Base-by-base conservation (phyloP, 495 filamentous ascomycete species). In the Penicillium atrosanguineum region DNA sequence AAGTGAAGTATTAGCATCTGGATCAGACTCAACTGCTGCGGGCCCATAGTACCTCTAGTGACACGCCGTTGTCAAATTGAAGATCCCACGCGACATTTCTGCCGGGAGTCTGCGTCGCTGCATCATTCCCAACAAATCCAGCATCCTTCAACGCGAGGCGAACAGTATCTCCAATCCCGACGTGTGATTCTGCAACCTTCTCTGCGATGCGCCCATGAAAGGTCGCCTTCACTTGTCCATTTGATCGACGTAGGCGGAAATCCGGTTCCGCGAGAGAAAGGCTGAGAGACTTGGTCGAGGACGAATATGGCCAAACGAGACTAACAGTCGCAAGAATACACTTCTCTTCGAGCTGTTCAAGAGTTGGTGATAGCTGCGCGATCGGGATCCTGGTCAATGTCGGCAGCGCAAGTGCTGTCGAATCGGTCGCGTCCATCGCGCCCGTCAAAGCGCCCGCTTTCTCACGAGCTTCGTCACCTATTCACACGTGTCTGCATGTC, bases 251-350 rank as follows among this genome's bases (percentile, higher is more conserved):
- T 31, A 96, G 81, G 38, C 90, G 87, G 60, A 94, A 89, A 62
- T 98, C 92, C 21, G 87, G 84, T 50, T 97, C 94, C 11, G 87
- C 87, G 5, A 96, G 78, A 3, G 91, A 80, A 28, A 98, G 81
- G 45, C 90, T 84, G 56, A 89, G 72, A 9, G 83, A 84, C 37
- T 79, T 77, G 7, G 79, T 85, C 14, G 88, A 86, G 6, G 85
- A 85, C 31, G 88, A 95, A 69, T 88, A 98, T 0, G 94, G 94
- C 93, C 94, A 97, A 42, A 91, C 82, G 16, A 98, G 83, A 6
- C 88, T 89, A 31, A 96, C 84, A 1, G 90, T 76, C 14, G 86
- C 91, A 46, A 73, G 69, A 25, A 91, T 73, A n/a, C 70, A 72
- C 43, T 63, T 67, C 7, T 57, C 48, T 9, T 67, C 57, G 6